Evolutionary conservation across 2,329 filamentous ascomycete genomes (phyloP), one percentile per base, ranked within the genome.

Genomic region (Penicillium decumbens): DNA sequence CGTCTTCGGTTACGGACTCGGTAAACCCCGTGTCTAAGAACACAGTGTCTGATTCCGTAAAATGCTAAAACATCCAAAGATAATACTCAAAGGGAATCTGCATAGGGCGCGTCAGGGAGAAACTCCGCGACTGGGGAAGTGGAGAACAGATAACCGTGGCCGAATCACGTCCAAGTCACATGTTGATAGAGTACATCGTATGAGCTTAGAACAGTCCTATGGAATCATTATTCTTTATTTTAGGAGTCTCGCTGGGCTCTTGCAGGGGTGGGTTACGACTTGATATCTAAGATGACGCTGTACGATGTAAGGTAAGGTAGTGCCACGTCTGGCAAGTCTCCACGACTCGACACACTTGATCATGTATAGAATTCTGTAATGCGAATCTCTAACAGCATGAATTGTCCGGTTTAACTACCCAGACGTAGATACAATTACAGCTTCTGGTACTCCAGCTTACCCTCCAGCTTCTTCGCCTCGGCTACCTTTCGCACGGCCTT

Each of bases 371-470:
- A 57, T 54, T 53, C 42, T 35, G 28, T 33, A 44, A 43, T 30
- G 30, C 12, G 43, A 25, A 45, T 49, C 47, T 57, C 49, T 51
- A 51, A 51, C 20, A 51, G 40, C 37, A 48, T 53, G 51, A 44
- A 56, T 45, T 24, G 45, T 49, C 33, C 28, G 46, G 40, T 32
- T 29, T 30, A 46, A 27, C 30, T 38, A 43, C 45, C 50, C 45
- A 45, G 39, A 48, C 43, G 42, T 56, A 59, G 49, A 60, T 53
- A 59, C 46, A 57, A 60, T 59, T 61, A 61, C 54, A 61, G 77
- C 77, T 95, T 95, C 81, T 95, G 87, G 75, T 96, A 97, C 73
- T 97, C 92, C 43, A 97, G 80, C 78, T 97, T 97, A 73, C 93
- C 92, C 74, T 98, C 93, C 64, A 98, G 75, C 76, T 98, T 98